Evolutionary conservation across 345 rosid species (phyloP), one percentile per base, ranked within the genome.

Genomic region (Draba incana): DNA sequence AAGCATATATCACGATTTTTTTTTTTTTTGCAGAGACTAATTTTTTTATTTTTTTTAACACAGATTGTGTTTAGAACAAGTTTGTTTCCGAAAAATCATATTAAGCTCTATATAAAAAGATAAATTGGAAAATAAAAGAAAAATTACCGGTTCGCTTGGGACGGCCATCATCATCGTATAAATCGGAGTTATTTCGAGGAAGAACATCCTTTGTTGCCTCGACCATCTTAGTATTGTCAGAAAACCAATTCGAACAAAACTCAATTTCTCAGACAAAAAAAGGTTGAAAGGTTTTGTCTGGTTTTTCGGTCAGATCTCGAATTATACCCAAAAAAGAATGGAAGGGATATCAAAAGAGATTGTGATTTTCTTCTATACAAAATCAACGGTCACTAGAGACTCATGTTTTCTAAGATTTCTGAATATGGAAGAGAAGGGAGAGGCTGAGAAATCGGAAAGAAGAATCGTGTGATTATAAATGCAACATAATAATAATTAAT

Each of bases 111-210:
- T 20, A n/a, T 12, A 30, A 44, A 30, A 45, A 3, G 30, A 66
- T 1, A 66, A 41, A 30, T 44, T 28, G 8, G 55, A 20, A 9
- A 2, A 38, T 3, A 28, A 4, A 33, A 28, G 4, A 28, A 8
- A 0, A 38, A 30, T 51, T 71, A 71, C 75, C 75, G 3, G 62
- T 71, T 43, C 69, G 52, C 28, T 62, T 71, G 37, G 69, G 69
- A 52, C 69, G 75, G 37, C 75, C 75, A 53, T 71, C 75, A 6
- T 71, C 75, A 45, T 71, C 75, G 14, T 13, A 71, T 33, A 35
- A 24, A 13, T 62, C 55, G 24, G 75, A 62, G 45, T 4, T 63
- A 8, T 6, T 44, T n/a, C 38, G 27, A 1, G 75, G 69, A 50
- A 69, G 74, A 49, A 51, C 50, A 62, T 62, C 69, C 62, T 54